These are phyloP conservation scores for Trametes meyenii DNA, from an alignment of 768 basidiomycete genomes.

Conservation along the genomic window DNA sequence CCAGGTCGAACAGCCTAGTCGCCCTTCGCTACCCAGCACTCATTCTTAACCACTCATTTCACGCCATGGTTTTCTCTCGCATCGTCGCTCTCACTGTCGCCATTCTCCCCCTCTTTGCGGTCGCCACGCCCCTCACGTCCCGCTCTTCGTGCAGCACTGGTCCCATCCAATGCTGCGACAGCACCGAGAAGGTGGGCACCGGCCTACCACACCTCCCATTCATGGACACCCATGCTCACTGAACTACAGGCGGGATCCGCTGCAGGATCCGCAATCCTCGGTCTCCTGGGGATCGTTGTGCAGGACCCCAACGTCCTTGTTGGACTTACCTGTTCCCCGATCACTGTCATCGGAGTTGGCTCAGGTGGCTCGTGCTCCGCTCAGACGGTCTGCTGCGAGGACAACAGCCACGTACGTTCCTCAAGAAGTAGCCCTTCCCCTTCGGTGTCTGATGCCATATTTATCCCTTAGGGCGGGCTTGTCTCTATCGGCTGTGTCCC, in stretches of 20 bases:
- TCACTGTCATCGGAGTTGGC: constrained; percentile 17
- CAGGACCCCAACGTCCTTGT: constrained; percentile 9
- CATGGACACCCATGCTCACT: too few species aligned
- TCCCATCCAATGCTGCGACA: constrained; percentile 12
- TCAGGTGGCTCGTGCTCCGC: constrained; percentile 6
- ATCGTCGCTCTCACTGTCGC: too few species aligned
- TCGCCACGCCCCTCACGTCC: constrained; percentile 14
- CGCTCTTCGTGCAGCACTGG: constrained; percentile 4
- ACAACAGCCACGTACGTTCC: constrained; percentile 17
- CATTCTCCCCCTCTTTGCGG: too few species aligned
- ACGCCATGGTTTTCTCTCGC: too few species aligned
- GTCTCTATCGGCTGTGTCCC: constrained; percentile 15
- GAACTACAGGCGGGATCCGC: background rate
- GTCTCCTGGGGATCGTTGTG: constrained; percentile 14
- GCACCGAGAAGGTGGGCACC: background rate
- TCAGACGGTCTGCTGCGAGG: constrained; percentile 15
- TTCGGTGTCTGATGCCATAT: background rate
- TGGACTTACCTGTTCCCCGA: constrained; percentile 13
- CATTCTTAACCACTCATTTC: background rate
- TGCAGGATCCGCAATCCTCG: constrained; percentile 2
- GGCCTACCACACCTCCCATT: background rate
- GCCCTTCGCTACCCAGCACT: background rate
- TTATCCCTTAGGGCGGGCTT: background rate
- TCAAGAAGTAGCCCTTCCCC: background rate
- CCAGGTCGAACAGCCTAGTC: background rate